Conservation (phyloP, 352 stramenopile genomes). For the Phytopythium aichiense region DNA sequence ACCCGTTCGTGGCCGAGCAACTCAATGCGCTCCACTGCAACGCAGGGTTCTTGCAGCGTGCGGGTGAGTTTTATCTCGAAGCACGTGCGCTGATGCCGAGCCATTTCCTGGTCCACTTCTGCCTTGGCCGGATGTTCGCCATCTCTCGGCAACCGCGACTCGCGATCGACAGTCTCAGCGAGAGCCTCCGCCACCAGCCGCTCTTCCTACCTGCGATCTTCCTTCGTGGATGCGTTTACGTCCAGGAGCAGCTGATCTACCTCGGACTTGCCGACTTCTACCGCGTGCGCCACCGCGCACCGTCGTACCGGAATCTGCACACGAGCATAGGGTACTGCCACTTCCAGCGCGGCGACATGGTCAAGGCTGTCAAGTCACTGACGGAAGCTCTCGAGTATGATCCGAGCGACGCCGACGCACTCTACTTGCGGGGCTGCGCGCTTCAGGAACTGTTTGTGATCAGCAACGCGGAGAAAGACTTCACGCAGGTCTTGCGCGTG, state of each 20-base stretch:
- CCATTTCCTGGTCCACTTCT: conserved; percentile 46
- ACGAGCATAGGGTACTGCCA: conserved; percentile 57
- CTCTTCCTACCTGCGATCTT: conserved; percentile 53
- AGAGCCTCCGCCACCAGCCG: conserved; percentile 25
- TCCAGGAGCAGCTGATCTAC: conserved; percentile 40
- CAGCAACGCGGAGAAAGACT: conserved; percentile 35
- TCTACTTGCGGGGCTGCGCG: conserved; percentile 47
- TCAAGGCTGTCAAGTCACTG: conserved; percentile 39
- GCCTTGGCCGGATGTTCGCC: conserved; percentile 36
- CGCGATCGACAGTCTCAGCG: conserved; percentile 25
- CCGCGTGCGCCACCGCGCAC: conserved; percentile 35
- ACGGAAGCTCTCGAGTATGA: conserved; percentile 34
- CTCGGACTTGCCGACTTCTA: conserved; percentile 54
- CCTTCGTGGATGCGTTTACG: conserved; percentile 47
- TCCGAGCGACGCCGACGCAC: conserved; percentile 16
- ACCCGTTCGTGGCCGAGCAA: conserved; percentile 18
- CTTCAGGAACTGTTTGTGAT: conserved; percentile 50
- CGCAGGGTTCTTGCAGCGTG: conserved; percentile 24
- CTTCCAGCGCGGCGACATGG: conserved; percentile 29
- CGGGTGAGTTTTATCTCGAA: conserved; percentile 29
- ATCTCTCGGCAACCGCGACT: conserved; percentile 27
- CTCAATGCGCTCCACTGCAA: conserved; percentile 22
- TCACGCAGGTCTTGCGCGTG: conserved; percentile 20
- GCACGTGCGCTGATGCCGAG: conserved; percentile 20
- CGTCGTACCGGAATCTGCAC: conserved; percentile 41